Conservation (phyloP, 371 early-diverging fungal species). For the Saksenaea oblongispora region DNA sequence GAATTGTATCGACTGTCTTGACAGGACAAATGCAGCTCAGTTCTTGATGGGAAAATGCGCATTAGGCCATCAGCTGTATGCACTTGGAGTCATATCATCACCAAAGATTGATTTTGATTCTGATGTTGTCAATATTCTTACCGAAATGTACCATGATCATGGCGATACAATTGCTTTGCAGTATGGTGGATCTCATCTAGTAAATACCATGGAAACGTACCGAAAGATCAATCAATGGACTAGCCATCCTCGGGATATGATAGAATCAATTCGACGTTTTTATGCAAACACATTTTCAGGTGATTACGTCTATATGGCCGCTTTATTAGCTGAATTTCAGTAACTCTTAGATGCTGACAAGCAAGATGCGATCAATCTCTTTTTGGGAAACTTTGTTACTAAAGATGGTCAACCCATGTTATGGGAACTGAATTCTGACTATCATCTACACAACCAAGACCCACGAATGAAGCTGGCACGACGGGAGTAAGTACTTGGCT, state of each 20-base stretch:
- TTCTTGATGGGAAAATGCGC: conserved; percentile 96
- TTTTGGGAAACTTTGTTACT: conserved; percentile 79
- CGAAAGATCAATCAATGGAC: conserved; percentile 93
- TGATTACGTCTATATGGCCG: conserved; percentile 13
- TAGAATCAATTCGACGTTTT: conserved; percentile 89
- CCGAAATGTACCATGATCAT: conserved; percentile 97
- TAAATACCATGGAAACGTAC: conserved; percentile 97
- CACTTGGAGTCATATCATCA: conserved; percentile 80
- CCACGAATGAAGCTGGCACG: conserved; percentile 49
- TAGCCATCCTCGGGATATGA: conserved; percentile 93
- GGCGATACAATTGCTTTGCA: conserved; percentile 99
- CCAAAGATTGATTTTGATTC: conserved; percentile 89
- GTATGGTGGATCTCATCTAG: conserved; percentile 98
- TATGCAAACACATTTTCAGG: conserved; percentile 94
- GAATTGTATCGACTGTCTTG: conserved; percentile 99
- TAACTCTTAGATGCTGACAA: conserved; percentile 83
- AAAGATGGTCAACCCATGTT: conserved; percentile 62
- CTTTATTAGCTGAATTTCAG: neutral
- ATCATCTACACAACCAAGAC: conserved; percentile 76
- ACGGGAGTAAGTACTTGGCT: conserved; percentile 39
- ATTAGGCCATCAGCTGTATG: conserved; percentile 89
- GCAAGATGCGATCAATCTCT: conserved; percentile 94
- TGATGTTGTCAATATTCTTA: conserved; percentile 90
- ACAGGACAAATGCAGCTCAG: conserved; percentile 99
- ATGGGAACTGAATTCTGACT: conserved; percentile 87